Percentiles rank a stretch among this genome's conserved stretches.
phyloP scores from a whole-genome alignment of 1,284 basidiomycete species.

The Cryptococcus floricola region DNA sequence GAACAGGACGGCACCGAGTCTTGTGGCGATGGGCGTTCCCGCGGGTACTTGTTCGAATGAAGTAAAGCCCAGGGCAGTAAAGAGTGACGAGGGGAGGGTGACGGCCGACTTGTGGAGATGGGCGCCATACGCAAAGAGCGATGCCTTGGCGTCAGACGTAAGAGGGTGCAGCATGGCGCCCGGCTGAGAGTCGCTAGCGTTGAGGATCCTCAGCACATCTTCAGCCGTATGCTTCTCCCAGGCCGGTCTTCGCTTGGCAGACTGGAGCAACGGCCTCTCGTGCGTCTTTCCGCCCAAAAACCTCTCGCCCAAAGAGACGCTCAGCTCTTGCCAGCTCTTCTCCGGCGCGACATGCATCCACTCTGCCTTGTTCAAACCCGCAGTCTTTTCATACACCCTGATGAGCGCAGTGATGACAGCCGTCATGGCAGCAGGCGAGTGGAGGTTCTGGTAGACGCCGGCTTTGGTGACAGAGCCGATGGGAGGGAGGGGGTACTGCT shows the following conservation, averaged over 20 bases:
- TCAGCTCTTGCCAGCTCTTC: conserved; percentile 25
- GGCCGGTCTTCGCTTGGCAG: conserved; percentile 41
- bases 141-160: conserved; percentile 28
- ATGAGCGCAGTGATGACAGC: conserved; percentile 47
- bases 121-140: conserved; percentile 50
- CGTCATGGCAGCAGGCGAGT: conserved; percentile 46
- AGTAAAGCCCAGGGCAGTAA: conserved; percentile 16
- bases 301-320: conserved; percentile 33
- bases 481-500: conserved; percentile 48
- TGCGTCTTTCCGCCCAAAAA: conserved; percentile 47
- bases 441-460: conserved; percentile 49
- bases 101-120: conserved; percentile 37
- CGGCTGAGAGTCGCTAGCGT: conserved; percentile 51
- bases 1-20: conserved; percentile 51
- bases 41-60: conserved; percentile 25
- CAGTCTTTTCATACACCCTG: conserved; percentile 29
- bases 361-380: conserved; percentile 4
- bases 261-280: conserved; percentile 48
- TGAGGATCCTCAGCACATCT: conserved; percentile 45
- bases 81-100: conserved; percentile 23
- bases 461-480: conserved; percentile 47
- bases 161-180: conserved; percentile 48
- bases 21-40: conserved; percentile 48
- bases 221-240: conserved; percentile 42
- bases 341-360: conserved; percentile 12